Base-by-base conservation (phyloP, 1,139 yeast species). In the Candida smagusa region DNA sequence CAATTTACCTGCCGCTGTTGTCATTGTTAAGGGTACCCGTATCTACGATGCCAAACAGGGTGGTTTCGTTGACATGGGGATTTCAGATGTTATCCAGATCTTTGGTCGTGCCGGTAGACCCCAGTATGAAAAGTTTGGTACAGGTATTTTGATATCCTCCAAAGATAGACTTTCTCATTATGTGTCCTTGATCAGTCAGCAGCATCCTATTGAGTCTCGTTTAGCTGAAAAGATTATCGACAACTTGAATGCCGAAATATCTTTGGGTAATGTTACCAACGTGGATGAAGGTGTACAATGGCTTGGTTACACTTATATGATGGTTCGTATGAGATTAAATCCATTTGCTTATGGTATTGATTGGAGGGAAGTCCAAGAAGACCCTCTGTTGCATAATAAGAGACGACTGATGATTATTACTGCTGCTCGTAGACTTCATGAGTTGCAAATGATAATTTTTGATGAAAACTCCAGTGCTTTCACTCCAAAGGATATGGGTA, bases 31-130 rank as follows among this genome's bases (percentile, higher is more conserved):
- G 55, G 98, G 99, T 1, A 94, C 99, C 0, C 96, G 89, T 54
- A 88, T 94, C 0, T 94, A 94, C 56, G 95, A 94, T 59, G 78
- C 98, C 0, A 88, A 90, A 54, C 86, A 84, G 41, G 98, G 98
- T 71, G 97, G 97, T 0, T 88, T 82, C 58, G 80, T 84, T 3
- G 98, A 94, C 55, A 70, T 94, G 38, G 97, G 97, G 2, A 90
- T 94, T 13, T 85, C 97, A 0, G 99, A 94, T 63, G 96, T 94
- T 27, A 84, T 94, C 44, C 99, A 94, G 65, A 94, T 94, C 51
- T 92, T 94, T 65, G 99, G 99, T 50, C 86, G 99, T 68, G 98
- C 98, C 29, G 99, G 99, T 64, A 81, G 99, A 65, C 99, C 99
- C 0, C 98, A 95, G 50, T 94, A 80, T 61, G 96, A 94, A 52